Conservation (phyloP, 352 stramenopile species). For the Phytopythium aichiense region DNA sequence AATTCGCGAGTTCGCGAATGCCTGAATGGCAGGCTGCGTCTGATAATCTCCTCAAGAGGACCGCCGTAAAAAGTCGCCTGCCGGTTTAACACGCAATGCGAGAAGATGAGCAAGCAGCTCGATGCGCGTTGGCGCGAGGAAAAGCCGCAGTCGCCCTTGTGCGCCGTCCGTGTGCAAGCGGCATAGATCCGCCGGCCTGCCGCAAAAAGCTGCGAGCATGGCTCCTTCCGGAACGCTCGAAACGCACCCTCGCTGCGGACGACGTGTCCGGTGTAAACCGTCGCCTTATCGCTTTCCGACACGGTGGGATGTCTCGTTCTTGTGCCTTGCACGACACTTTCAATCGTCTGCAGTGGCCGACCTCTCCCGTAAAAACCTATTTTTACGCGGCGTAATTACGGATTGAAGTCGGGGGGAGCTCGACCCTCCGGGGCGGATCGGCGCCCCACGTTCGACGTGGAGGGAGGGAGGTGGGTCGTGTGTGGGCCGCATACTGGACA, state of each 20-base stretch:
- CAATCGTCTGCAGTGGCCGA: neutral
- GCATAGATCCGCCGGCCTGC: too few relatives aligned
- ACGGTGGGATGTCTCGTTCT: neutral
- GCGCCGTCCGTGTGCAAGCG: neutral
- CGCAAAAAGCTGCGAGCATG: neutral
- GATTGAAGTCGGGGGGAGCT: conserved; percentile 16
- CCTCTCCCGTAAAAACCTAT: neutral
- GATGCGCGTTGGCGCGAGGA: neutral
- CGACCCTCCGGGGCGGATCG: conserved; percentile 11
- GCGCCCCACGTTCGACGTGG: conserved; percentile 2
- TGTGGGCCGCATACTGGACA: neutral
- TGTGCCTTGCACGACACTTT: neutral
- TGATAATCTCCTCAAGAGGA: too few relatives aligned
- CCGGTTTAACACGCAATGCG: neutral
- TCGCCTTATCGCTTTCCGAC: neutral
- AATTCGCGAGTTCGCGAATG: too few relatives aligned
- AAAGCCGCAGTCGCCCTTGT: too few relatives aligned
- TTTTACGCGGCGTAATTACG: conserved; percentile 23
- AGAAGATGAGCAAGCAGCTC: neutral
- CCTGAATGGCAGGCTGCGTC: too few relatives aligned
- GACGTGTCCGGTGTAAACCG: neutral
- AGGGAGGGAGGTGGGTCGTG: neutral
- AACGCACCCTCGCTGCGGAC: neutral
- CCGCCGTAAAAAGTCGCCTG: neutral
- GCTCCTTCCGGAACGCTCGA: too few relatives aligned